Base-by-base conservation (phyloP, 2,329 filamentous ascomycete genomes). In the Sporothrix schenckii region DNA sequence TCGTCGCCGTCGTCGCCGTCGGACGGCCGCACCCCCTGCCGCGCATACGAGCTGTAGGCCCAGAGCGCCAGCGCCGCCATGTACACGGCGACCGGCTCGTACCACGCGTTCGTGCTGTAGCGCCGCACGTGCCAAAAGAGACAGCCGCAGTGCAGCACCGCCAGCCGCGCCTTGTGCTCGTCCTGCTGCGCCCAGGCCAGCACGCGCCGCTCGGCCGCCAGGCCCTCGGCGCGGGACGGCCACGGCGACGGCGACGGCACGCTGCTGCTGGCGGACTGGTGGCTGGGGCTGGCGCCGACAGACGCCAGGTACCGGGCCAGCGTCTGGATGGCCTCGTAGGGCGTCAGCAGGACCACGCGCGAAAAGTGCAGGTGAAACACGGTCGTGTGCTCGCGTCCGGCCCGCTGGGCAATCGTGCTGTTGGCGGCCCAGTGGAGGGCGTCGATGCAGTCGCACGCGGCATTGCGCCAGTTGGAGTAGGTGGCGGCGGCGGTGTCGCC, bases 381-480 rank as follows among this genome's bases (percentile, higher is more conserved):
- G 1, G 84, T 86, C 2, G 84, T 81, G 70, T 87, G 85, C 71
- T 88, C 86, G 6, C 83, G 78, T 0, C 86, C 86, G 1, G 80
- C 79, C 0, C 81, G 77, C 65, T 81, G 81, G 4, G 83, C 83
- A 41, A 86, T 82, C 0, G 80, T 81, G 54, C 81, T 83, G 72
- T 87, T 87, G 2, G 86, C 86, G 21, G 82, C 80, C 86, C 86
- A 88, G 74, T 88, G 85, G 2, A 88, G 78, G 1, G 87, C 81
- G 70, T 88, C 86, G 2, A 88, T 72, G 21, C 60, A 65, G 16
- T 65, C 60, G 16, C 60, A 65, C 1, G 60, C 60, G 11, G 60
- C 60, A 6, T 65, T 65, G 1, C 60, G 44, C 60, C 60, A 65
- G 44, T 44, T 49, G 41, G 60, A 49, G 41, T 65, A 65, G 11